Base-by-base conservation (phyloP, 306 rosid genomes). In the Quercus ilex region DNA sequence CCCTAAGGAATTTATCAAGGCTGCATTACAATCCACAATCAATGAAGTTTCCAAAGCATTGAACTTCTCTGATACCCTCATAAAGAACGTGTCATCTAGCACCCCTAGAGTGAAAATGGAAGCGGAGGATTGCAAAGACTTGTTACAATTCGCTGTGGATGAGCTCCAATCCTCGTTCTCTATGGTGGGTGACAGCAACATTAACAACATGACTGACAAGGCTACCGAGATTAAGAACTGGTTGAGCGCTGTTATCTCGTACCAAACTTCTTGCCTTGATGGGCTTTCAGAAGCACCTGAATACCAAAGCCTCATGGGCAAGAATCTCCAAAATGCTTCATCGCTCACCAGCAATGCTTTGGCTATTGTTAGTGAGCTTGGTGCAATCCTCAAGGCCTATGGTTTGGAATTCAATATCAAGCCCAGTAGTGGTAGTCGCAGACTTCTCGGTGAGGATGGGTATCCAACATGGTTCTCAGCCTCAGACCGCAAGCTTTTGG, bases 181-280 rank as follows among this genome's bases (percentile, higher is more conserved):
- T 1, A 13, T 76, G 20, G 84, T 91, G 0, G 82, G 73, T 0
- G 86, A 85, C 2, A 68, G 62, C 9, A 80, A 81, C 57, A 3
- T 86, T 23, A 79, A 81, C 52, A 35, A 74, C 21, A 23, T 91
- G 1, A 56, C 58, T 1, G 43, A 77, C 46, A 88, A 80, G 10
- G 1, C 70, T 1, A 71, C 79, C 3, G 95, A 92, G 55, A 30
- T 94, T 28, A 86, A 75, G 81, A 90, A 79, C 7, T 94, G 98
- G 98, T 68, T 94, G 23, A 84, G 91, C 1, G 83, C 94, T 0
- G 91, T 89, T 52, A 70, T 90, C 77, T 80, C 94, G 0, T 92
- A 85, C 73, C 85, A 88, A 2, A 83, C 86, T 46, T 49, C 86
- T 0, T 93, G 98, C 74, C 65, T 83, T 35, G 94, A 89, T 1